Conservation (phyloP, 495 filamentous ascomycete species). For the Tuber borchii region DNA sequence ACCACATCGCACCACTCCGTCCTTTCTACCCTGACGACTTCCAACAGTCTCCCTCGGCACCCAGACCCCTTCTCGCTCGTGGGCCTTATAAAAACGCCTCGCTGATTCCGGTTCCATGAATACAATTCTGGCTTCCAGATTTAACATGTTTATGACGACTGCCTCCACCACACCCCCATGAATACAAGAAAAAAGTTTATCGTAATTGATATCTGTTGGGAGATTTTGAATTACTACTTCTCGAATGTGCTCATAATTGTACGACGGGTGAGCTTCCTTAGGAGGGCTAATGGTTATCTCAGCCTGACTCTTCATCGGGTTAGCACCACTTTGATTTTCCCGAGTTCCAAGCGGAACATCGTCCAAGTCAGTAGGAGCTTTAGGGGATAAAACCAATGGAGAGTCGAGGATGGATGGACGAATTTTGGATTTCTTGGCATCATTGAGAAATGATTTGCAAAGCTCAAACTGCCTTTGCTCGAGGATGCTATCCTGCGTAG, state of each 20-base stretch:
- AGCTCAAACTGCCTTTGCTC: slow-evolving; percentile 1
- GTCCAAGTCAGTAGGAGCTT: background rate
- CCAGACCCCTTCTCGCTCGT: slow-evolving; percentile 19
- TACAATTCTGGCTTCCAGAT: slow-evolving; percentile 17
- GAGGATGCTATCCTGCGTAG: background rate
- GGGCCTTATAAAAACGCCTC: slow-evolving; percentile 15
- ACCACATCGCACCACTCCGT: slow-evolving; percentile 14
- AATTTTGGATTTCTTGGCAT: background rate
- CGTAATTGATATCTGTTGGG: slow-evolving; percentile 27
- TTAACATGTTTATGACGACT: slow-evolving; percentile 12
- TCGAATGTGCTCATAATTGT: slow-evolving; percentile 30
- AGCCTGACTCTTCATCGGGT: background rate
- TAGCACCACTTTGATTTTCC: background rate
- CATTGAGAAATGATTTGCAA: background rate
- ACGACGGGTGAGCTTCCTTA: background rate
- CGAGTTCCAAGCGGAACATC: background rate
- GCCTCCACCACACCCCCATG: slow-evolving; percentile 29
- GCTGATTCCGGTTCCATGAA: slow-evolving; percentile 30
- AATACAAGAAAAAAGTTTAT: slow-evolving; percentile 16
- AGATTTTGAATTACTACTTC: slow-evolving; percentile 25
- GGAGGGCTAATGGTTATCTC: background rate
- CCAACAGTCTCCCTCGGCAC: slow-evolving; percentile 15
- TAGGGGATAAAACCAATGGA: background rate
- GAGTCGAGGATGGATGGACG: background rate
- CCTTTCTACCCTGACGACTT: slow-evolving; percentile 1